These are phyloP conservation scores for Pyropia yezoensis DNA, from an alignment of 23 red algal genomes.

Conservation along the genomic window DNA sequence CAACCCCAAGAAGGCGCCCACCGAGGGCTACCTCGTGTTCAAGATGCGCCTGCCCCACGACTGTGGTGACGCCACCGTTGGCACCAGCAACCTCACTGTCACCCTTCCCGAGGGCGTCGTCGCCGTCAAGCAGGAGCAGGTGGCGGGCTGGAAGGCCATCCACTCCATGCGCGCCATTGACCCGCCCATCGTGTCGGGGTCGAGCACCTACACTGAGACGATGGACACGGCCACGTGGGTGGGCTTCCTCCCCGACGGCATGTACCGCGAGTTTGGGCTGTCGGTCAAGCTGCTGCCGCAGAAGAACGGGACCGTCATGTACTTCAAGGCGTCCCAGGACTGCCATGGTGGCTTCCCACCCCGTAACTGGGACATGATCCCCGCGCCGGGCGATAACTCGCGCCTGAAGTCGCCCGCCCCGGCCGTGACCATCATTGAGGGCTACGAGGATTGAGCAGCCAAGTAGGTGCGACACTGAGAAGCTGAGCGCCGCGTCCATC, in stretches of 20 bases:
- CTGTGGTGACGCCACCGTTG: conserved; percentile 59
- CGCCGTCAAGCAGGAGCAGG: conserved; percentile 36
- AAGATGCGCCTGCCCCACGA: conserved; percentile 34
- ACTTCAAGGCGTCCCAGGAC: conserved; percentile 56
- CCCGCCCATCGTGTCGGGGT: conserved; percentile 1
- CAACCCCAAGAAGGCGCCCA: no score
- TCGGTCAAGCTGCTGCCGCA: conserved; percentile 2
- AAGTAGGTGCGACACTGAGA: no score
- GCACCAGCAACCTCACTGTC: conserved; percentile 56
- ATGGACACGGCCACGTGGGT: conserved; percentile 25
- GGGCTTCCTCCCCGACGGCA: conserved; percentile 53
- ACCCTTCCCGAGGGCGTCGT: conserved; percentile 16
- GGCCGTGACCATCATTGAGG: no score
- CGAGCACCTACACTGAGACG: background rate
- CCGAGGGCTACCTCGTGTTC: no score
- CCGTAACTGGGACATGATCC: no score
- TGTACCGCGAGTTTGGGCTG: conserved; percentile 42
- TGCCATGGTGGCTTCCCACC: conserved; percentile 9
- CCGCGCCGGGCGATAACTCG: no score
- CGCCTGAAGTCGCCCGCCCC: no score
- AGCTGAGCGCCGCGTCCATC: no score
- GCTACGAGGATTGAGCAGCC: no score
- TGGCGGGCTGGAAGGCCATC: conserved; percentile 20
- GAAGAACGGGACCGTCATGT: conserved; percentile 8
- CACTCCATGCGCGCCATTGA: conserved; percentile 17